Percentiles rank a stretch among this genome's conserved stretches.
These are phyloP conservation scores for Coemansia sp. DNA, from an alignment of 192 early-diverging fungal species.

Conservation along the genomic window DNA sequence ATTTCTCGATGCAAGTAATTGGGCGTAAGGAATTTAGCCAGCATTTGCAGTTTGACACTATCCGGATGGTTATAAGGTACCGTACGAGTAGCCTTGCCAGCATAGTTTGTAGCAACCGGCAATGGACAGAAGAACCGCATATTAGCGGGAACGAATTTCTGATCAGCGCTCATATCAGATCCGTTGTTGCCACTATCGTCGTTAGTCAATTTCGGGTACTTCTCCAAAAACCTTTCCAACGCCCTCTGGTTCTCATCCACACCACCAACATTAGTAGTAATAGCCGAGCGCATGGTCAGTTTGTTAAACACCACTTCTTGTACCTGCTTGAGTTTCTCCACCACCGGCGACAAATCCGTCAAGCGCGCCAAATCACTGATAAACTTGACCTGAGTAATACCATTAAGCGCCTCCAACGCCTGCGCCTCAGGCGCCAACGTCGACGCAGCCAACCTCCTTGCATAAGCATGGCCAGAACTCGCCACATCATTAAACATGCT, in stretches of 20 bases:
- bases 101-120: constrained; percentile 87
- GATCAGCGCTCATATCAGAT: not conserved
- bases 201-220: constrained; percentile 19
- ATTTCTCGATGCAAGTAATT: constrained; percentile 95
- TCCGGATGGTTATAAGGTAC: constrained; percentile 87
- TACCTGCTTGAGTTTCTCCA: constrained; percentile 60
- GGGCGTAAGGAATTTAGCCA: constrained; percentile 82
- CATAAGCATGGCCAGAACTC: constrained; percentile 80
- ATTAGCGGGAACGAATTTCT: constrained; percentile 46
- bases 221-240: constrained; percentile 28
- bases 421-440: constrained; percentile 60
- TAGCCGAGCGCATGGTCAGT: constrained; percentile 38
- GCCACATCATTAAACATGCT: constrained; percentile 79
- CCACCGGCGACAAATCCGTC: constrained; percentile 62
- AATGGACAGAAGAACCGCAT: constrained; percentile 76
- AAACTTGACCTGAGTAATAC: constrained; percentile 76
- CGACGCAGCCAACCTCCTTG: constrained; percentile 70
- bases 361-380: constrained; percentile 69
- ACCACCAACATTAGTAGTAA: constrained; percentile 37
- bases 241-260: constrained; percentile 37
- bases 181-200: not conserved
- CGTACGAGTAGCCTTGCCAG: constrained; percentile 68
- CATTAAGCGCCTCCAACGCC: constrained; percentile 54
- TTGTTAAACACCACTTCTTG: constrained; percentile 49
- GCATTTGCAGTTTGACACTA: constrained; percentile 73